phyloP scores from a whole-genome alignment of 495 filamentous ascomycete genomes.

The Xylaria palmicola region DNA sequence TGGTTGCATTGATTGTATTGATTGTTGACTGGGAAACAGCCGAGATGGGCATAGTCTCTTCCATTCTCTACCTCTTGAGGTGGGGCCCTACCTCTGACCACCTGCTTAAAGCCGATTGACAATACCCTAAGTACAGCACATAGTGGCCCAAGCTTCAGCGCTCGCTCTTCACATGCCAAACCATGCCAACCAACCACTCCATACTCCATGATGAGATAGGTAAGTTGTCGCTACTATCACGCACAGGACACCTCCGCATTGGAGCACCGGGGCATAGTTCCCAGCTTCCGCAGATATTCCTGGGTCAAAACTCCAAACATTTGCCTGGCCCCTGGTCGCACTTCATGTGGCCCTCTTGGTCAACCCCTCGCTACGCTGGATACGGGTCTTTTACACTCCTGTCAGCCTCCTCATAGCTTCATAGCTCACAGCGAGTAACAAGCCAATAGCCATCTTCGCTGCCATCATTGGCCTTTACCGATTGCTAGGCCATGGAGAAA shows the following conservation, averaged over 20 bases:
- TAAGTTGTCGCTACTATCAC: too few relatives aligned
- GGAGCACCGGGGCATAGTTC: too few relatives aligned
- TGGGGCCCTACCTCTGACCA: too few relatives aligned
- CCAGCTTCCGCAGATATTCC: too few relatives aligned
- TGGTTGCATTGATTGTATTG: too few relatives aligned
- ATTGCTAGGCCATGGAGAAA: conserved; percentile 74
- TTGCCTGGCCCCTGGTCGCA: too few relatives aligned
- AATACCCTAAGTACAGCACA: background rate
- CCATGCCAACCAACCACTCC: too few relatives aligned
- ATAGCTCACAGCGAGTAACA: background rate
- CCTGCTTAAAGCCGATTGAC: background rate
- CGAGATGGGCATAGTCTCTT: background rate
- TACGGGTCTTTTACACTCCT: background rate
- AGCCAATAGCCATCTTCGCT: background rate
- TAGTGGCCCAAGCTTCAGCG: too few relatives aligned
- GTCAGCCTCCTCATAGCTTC: background rate
- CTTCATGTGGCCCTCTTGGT: background rate
- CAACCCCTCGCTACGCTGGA: background rate
- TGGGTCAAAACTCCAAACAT: too few relatives aligned
- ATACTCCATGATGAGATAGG: too few relatives aligned
- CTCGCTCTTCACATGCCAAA: too few relatives aligned
- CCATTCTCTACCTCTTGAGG: background rate
- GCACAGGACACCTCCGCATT: too few relatives aligned
- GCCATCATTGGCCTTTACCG: background rate
- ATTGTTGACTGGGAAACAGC: conserved; percentile 7